These are phyloP conservation scores for Ophioceras dolichostomum DNA, from an alignment of 2,329 filamentous ascomycete species.

Conservation along the genomic window DNA sequence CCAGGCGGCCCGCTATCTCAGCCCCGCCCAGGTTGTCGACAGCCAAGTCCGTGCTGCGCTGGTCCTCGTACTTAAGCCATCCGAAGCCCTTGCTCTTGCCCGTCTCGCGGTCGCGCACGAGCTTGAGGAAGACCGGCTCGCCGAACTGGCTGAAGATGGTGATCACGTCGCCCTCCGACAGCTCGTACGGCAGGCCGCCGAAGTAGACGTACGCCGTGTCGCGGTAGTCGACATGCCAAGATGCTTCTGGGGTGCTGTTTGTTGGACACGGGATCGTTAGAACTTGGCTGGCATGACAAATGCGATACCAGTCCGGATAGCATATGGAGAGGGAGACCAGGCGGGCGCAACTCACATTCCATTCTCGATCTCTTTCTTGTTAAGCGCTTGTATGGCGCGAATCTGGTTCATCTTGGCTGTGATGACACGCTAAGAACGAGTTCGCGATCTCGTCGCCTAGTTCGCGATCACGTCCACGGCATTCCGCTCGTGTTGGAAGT, in stretches of 20 bases:
- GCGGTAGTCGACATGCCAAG: conserved; percentile 95
- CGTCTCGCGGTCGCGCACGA: conserved; percentile 89
- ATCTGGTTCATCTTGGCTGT: conserved; percentile 78
- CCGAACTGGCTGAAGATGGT: conserved; percentile 97
- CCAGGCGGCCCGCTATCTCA: conserved; percentile 63
- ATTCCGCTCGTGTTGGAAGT: no score
- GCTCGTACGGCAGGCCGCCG: conserved; percentile 81
- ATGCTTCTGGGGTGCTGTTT: conserved; percentile 64
- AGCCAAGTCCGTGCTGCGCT: conserved; percentile 87
- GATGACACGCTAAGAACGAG: no score
- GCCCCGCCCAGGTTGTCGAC: conserved; percentile 92
- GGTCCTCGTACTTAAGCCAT: conserved; percentile 97
- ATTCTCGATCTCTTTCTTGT: conserved; percentile 87
- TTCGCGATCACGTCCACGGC: no score
- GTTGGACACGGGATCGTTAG: neutral
- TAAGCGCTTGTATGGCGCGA: conserved; percentile 81
- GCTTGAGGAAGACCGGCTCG: conserved; percentile 85
- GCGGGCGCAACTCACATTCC: conserved; percentile 48
- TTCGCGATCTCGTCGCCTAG: neutral
- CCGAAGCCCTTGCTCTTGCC: conserved; percentile 91
- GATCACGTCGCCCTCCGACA: conserved; percentile 90
- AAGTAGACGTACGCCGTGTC: conserved; percentile 94
- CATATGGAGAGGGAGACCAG: neutral
- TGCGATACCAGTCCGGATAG: no score
- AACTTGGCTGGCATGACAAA: no score